Evolutionary conservation across 176 grass and related monocot genomes (phyloP), one percentile per base, ranked within the genome.

Genomic region (Zoysia japonica): DNA sequence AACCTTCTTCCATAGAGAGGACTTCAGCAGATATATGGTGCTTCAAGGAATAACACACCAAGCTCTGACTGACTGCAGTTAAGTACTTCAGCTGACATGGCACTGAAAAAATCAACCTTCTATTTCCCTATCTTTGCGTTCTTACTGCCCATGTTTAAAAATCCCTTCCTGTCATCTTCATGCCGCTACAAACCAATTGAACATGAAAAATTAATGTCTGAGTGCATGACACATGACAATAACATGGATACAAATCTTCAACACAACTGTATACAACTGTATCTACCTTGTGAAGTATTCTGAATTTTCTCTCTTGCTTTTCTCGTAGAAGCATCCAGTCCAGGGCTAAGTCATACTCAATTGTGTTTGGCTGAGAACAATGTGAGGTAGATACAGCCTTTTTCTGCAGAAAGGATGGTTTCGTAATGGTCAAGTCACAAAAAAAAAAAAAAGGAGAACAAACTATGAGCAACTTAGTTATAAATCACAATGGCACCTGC

Each of bases 311-410:
- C 5, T 28, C 52, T 78, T 90, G 85, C 51, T 68, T 86, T 84
- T 79, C 84, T 80, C 79, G 84, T 65, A 78, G 11, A 75, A 87
- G 69, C 79, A 93, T 85, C 96, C 96, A 99, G 9, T 99, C 96
- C 47, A 99, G 49, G 11, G 92, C 90, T 84, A 99, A 65, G 66
- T 99, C 96, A 80, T 88, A 99, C 73, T 95, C 96, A 13, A 99
- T 83, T 56, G 96, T 99, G 68, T 99, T 99, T 37, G 88, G 89
- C 71, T 99, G 96, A 74, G 96, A 99, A 80, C 92, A 95, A 74
- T 99, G 96, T 40, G 96, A 90, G n/a, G 96, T 99, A 2, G 88
- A 93, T 68, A 96, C 88, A 49, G 96, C 92, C 75, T 89, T 93
- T 73, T 85, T 89, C 96, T 99, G 82, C 65, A 88, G 67, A 80